Conservation (phyloP, 2,329 filamentous ascomycete species). For the Botrytis fragariae region DNA sequence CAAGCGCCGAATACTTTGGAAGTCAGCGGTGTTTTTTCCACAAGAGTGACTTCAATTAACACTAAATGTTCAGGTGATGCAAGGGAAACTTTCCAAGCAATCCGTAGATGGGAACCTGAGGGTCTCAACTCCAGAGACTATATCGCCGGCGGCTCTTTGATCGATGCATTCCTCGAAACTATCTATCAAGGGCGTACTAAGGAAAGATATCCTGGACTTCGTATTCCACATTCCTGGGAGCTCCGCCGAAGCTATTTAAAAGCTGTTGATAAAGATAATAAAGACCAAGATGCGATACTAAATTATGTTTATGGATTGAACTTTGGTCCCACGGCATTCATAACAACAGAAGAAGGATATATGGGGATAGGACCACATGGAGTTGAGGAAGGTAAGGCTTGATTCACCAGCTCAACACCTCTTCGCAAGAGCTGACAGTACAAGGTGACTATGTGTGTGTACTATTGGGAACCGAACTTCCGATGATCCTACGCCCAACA, state of each 20-base stretch:
- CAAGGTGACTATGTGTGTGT: neutral
- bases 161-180: neutral
- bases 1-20: neutral
- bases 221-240: neutral
- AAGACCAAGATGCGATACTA: neutral
- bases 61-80: neutral
- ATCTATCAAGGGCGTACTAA: neutral
- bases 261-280: neutral
- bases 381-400: neutral
- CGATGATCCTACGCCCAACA: neutral
- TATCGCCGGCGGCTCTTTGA: neutral
- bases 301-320: neutral
- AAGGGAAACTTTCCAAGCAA: neutral
- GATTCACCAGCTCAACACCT: neutral
- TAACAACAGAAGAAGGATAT: neutral
- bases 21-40: neutral
- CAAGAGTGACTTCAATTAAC: neutral
- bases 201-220: neutral
- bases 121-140: neutral
- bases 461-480: neutral
- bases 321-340: neutral
- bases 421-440: neutral
- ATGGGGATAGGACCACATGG: neutral
- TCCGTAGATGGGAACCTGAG: neutral
- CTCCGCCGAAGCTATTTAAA: neutral